Percentiles rank a stretch among this genome's conserved stretches.
These are phyloP conservation scores for Moesziomyces sp. DNA, from an alignment of 1,284 basidiomycete genomes.

Conservation along the genomic window DNA sequence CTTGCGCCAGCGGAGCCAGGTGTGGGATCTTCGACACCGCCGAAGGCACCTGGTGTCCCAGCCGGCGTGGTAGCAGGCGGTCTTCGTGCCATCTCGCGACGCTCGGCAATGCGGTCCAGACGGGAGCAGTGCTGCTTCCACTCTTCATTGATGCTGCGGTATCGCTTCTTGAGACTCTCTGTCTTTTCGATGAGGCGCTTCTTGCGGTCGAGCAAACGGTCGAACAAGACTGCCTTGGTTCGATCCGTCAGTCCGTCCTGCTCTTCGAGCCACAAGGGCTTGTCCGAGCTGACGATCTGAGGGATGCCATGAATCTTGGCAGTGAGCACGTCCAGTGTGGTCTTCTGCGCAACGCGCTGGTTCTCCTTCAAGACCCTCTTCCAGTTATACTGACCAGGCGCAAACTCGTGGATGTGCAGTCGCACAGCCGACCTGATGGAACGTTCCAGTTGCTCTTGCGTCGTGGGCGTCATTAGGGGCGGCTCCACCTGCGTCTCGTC, in stretches of 20 bases:
- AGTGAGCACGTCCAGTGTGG: slow-evolving; percentile 41
- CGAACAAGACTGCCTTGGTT: slow-evolving; percentile 29
- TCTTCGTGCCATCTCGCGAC: slow-evolving; percentile 43
- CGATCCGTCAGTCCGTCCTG: slow-evolving; percentile 32
- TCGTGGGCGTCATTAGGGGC: slow-evolving; percentile 43
- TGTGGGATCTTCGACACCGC: slow-evolving; percentile 25
- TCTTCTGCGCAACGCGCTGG: slow-evolving; percentile 34
- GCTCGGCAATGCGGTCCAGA: slow-evolving; percentile 57
- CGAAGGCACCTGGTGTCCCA: slow-evolving; percentile 37
- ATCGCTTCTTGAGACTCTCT: slow-evolving; percentile 51
- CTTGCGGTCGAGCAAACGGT: slow-evolving; percentile 36
- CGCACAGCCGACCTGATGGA: slow-evolving; percentile 14
- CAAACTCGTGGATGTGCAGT: slow-evolving; percentile 12
- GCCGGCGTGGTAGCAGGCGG: slow-evolving; percentile 39
- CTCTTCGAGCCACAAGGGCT: slow-evolving; percentile 49
- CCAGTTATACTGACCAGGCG: slow-evolving; percentile 11
- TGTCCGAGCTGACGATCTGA: slow-evolving; percentile 26
- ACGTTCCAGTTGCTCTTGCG: slow-evolving; percentile 44
- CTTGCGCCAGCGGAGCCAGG: slow-evolving; percentile 18
- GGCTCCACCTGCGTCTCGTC: slow-evolving; percentile 30
- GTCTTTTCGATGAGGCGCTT: slow-evolving; percentile 58
- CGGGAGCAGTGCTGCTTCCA: slow-evolving; percentile 61
- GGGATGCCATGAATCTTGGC: slow-evolving; percentile 53
- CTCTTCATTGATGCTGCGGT: slow-evolving; percentile 56
- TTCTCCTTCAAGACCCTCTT: slow-evolving; percentile 39